These are phyloP conservation scores for Erucastrum elatum DNA, from an alignment of 345 rosid species.

Conservation along the genomic window DNA sequence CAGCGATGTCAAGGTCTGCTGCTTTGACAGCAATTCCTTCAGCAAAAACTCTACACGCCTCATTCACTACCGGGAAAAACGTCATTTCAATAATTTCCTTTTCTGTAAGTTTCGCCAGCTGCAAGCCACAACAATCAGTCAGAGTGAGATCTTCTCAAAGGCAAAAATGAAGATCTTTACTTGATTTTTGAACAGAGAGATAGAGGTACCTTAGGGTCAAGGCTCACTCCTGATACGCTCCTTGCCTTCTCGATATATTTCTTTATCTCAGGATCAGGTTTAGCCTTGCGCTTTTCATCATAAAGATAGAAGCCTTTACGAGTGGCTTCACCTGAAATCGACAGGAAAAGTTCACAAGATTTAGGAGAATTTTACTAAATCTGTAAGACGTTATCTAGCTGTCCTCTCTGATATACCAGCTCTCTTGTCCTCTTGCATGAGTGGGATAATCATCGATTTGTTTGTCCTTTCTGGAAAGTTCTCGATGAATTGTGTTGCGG, in stretches of 20 bases:
- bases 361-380: background rate
- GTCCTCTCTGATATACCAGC: conserved; percentile 48
- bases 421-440: conserved; percentile 96
- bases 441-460: conserved; percentile 81
- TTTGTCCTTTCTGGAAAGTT: conserved; percentile 84
- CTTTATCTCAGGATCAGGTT: conserved; percentile 82
- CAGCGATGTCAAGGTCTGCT: conserved; percentile 86
- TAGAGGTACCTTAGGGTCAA: conserved; percentile 74
- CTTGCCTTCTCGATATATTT: conserved; percentile 82
- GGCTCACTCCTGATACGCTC: conserved; percentile 63
- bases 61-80: conserved; percentile 94
- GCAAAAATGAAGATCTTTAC: background rate
- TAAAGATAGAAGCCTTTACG: conserved; percentile 84
- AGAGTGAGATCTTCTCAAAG: conserved; percentile 15
- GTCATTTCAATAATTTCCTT: conserved; percentile 92
- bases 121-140: conserved; percentile 31
- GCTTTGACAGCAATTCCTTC: conserved; percentile 97
- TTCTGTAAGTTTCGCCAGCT: conserved; percentile 70
- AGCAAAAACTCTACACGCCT: conserved; percentile 86
- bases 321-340: conserved; percentile 71
- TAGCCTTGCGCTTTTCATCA: conserved; percentile 76
- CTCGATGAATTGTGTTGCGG: conserved; percentile 70
- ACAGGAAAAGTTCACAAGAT: conserved; percentile 18
- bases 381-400: background rate
- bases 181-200: background rate